phyloP scores from a whole-genome alignment of 2,329 filamentous ascomycete genomes.

The Aspergillus latus region DNA sequence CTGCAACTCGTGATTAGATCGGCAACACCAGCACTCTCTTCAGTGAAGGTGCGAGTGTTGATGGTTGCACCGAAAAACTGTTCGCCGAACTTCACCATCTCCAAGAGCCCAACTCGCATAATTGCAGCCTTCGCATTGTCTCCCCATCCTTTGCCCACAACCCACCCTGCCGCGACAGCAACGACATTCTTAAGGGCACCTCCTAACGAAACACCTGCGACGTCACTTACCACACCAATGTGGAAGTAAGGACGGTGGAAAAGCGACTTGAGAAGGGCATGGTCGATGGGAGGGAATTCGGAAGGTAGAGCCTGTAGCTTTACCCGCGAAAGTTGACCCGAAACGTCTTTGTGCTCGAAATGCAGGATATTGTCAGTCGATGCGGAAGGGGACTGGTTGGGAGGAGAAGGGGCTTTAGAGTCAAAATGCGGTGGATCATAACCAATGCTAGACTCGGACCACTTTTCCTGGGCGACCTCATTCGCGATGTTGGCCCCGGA shows the following conservation, averaged over 20 bases:
- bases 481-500: constrained; percentile 95
- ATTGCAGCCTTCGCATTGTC: constrained; percentile 99
- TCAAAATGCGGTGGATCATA: constrained; percentile 92
- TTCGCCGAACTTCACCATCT: constrained; percentile 95
- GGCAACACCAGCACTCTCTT: constrained; percentile 90
- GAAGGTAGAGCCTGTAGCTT: constrained; percentile 72
- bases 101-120: constrained; percentile 91
- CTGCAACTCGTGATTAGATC: constrained; percentile 94
- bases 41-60: constrained; percentile 84
- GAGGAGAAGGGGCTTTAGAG: constrained; percentile 69
- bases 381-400: constrained; percentile 50
- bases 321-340: constrained; percentile 65
- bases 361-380: constrained; percentile 52
- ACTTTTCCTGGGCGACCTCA: constrained; percentile 94
- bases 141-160: constrained; percentile 93
- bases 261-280: constrained; percentile 75
- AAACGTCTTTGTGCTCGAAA: constrained; percentile 67
- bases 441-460: constrained; percentile 93
- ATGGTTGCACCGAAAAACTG: constrained; percentile 86
- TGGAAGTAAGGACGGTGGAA: constrained; percentile 99
- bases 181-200: constrained; percentile 97
- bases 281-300: constrained; percentile 84
- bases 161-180: constrained; percentile 89
- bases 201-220: constrained; percentile 93
- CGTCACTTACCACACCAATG: constrained; percentile 87